Conservation (phyloP, 2,329 filamentous ascomycete species). For the Clarireedia sp. region DNA sequence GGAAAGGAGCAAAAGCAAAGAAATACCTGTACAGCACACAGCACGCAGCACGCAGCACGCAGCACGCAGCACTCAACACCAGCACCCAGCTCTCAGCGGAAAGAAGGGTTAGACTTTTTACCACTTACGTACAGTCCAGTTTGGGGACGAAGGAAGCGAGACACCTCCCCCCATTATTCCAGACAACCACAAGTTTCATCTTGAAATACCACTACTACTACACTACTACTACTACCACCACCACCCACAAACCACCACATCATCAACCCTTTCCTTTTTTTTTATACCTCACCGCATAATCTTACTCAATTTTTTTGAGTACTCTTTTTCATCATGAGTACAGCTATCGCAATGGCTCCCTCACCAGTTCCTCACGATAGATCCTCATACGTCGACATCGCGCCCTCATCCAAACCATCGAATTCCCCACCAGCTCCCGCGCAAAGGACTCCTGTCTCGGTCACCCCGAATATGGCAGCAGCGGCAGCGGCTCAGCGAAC, state of each 20-base stretch:
- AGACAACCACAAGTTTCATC: slow-evolving; percentile 10
- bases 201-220: neutral
- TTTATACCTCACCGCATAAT: neutral
- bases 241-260: neutral
- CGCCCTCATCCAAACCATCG: slow-evolving; percentile 30
- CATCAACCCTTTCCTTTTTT: neutral
- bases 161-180: slow-evolving; percentile 1
- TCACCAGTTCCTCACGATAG: slow-evolving; percentile 60
- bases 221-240: neutral
- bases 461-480: slow-evolving; percentile 35
- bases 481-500: slow-evolving; percentile 36
- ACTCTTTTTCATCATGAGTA: slow-evolving; percentile 46
- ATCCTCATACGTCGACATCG: slow-evolving; percentile 46
- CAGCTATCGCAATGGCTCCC: slow-evolving; percentile 60
- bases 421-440: slow-evolving; percentile 27
- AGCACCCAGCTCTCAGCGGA: neutral
- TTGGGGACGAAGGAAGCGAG: slow-evolving; percentile 5
- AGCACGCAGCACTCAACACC: neutral
- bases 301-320: neutral
- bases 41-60: neutral
- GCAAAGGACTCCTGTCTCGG: slow-evolving; percentile 28
- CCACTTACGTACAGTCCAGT: neutral
- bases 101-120: neutral
- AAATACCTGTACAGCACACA: neutral
- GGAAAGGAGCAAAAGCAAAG: neutral